These are phyloP conservation scores for Nigrospora oryzae DNA, from an alignment of 2,329 filamentous ascomycete species.

Conservation along the genomic window DNA sequence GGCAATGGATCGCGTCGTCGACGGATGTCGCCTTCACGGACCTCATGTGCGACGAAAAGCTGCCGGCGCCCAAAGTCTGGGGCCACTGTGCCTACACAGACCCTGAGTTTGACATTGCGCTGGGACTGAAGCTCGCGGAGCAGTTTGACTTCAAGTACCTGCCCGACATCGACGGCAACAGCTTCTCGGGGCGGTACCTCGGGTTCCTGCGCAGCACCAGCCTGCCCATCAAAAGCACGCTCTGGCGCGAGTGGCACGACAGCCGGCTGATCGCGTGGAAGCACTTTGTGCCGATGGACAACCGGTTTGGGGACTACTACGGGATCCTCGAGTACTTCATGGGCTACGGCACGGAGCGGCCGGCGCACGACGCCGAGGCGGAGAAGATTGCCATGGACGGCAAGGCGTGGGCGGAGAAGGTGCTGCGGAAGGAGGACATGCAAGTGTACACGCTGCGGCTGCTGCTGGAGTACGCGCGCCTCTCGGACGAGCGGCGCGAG, in stretches of 20 bases:
- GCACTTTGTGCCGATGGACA: conserved; percentile 76
- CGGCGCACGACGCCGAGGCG: conserved; percentile 47
- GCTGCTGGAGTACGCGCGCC: conserved; percentile 53
- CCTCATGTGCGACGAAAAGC: conserved; percentile 35
- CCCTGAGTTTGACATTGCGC: conserved; percentile 30
- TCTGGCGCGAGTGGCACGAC: conserved; percentile 79
- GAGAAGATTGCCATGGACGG: conserved; percentile 57
- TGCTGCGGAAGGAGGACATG: conserved; percentile 66
- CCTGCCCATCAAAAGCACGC: conserved; percentile 67
- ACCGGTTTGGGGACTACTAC: conserved; percentile 62
- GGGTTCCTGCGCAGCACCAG: conserved; percentile 62
- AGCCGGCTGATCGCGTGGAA: conserved; percentile 65
- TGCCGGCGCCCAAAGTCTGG: conserved; percentile 17
- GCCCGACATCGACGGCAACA: conserved; percentile 70
- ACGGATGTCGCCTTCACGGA: conserved; percentile 45
- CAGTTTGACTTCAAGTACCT: conserved; percentile 61
- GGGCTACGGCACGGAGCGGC: conserved; percentile 35
- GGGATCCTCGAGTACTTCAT: conserved; percentile 69
- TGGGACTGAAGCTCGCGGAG: conserved; percentile 33
- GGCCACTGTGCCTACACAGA: conserved; percentile 39
- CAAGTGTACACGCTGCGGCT: conserved; percentile 60
- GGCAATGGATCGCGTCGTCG: conserved; percentile 39
- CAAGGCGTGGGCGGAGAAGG: conserved; percentile 59
- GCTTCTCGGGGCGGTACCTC: conserved; percentile 60
- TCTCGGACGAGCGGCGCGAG: conserved; percentile 42